Evolutionary conservation across 495 filamentous ascomycete species (phyloP).

Genomic region (Tirmania nivea): DNA sequence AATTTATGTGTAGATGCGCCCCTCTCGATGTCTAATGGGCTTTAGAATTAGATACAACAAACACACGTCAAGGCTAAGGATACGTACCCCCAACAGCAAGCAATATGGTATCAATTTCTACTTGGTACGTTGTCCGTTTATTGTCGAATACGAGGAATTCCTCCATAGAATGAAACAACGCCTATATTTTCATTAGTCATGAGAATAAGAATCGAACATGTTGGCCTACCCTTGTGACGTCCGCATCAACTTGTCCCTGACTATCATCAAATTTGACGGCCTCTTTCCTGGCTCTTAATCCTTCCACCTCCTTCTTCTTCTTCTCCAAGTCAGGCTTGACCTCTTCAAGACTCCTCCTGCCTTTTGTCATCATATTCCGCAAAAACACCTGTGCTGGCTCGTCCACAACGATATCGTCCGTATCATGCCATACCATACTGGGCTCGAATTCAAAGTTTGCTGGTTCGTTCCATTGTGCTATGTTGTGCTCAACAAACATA

Average conservation of each 20-base stretch:
- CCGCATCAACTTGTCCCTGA: slow-evolving; percentile 13
- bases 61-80: too few species aligned
- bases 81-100: slow-evolving; percentile 40
- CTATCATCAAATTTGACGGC: slow-evolving; percentile 27
- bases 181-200: slow-evolving; percentile 3
- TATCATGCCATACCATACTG: slow-evolving; percentile 93
- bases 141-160: slow-evolving; percentile 69
- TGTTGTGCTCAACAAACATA: slow-evolving; percentile 94
- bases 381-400: slow-evolving; percentile 74
- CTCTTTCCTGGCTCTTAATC: slow-evolving; percentile 44
- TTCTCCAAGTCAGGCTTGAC: slow-evolving; percentile 61
- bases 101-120: slow-evolving; percentile 78
- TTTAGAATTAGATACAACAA: too few species aligned
- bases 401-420: slow-evolving; percentile 58
- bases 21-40: slow-evolving; percentile 47
- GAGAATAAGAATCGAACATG: not conserved
- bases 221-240: slow-evolving; percentile 13
- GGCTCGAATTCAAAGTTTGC: slow-evolving; percentile 70
- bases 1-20: slow-evolving; percentile 90
- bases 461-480: slow-evolving; percentile 59
- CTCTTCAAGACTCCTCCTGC: slow-evolving; percentile 58
- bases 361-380: slow-evolving; percentile 76
- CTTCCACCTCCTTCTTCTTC: slow-evolving; percentile 64
- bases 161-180: slow-evolving; percentile 51
- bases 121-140: slow-evolving; percentile 65